Evolutionary conservation across 2,329 filamentous ascomycete genomes (phyloP).

Genomic region (Lithohypha guttulata): DNA sequence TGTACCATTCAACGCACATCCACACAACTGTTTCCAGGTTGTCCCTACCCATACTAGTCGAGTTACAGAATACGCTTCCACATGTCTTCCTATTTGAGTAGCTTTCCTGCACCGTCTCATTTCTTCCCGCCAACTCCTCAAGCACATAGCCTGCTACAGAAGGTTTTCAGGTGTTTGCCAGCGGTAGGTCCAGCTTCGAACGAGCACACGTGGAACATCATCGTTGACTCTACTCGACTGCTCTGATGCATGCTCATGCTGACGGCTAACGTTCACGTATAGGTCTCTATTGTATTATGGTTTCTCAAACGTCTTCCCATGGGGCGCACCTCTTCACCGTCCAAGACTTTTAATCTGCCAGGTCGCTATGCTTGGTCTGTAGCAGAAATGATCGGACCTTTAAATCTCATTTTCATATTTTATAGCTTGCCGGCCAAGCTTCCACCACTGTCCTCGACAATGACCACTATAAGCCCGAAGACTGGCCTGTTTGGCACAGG

Average conservation of each 20-base stretch:
- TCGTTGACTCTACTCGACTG: no score
- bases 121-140: slow-evolving; percentile 31
- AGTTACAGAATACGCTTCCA: no score
- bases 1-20: no score
- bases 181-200: slow-evolving; percentile 26
- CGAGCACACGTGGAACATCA: no score
- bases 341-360: slow-evolving; percentile 68
- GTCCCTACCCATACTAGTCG: no score
- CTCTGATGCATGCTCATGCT: no score
- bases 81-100: slow-evolving; percentile 19
- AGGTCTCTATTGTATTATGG: slow-evolving; percentile 63
- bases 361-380: slow-evolving; percentile 77
- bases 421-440: slow-evolving; percentile 49
- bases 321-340: slow-evolving; percentile 70
- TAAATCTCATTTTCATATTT: slow-evolving; percentile 72
- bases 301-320: slow-evolving; percentile 44
- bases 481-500: slow-evolving; percentile 16
- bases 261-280: no score
- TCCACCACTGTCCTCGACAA: slow-evolving; percentile 11
- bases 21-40: no score
- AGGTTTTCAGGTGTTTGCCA: slow-evolving; percentile 34
- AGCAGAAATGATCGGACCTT: slow-evolving; percentile 74
- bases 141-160: slow-evolving; percentile 28
- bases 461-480: slow-evolving; percentile 2
- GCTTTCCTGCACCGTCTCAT: slow-evolving; percentile 23